phyloP scores from a whole-genome alignment of 768 basidiomycete species.

The Leccinum subtestaceum region DNA sequence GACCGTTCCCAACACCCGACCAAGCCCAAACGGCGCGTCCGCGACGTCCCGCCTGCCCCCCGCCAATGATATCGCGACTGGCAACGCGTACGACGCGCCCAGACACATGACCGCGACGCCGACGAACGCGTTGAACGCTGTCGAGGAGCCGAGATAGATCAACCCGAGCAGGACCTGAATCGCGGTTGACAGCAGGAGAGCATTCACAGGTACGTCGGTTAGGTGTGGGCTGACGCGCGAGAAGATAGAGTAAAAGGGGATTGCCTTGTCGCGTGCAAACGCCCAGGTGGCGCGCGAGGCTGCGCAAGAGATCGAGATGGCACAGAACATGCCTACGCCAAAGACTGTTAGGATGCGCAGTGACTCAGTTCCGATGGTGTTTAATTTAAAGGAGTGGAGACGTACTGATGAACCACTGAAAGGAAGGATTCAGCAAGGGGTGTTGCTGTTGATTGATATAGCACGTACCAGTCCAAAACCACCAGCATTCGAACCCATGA shows the following conservation, averaged over 20 bases:
- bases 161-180: slow-evolving; percentile 61
- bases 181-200: slow-evolving; percentile 54
- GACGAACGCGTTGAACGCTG: slow-evolving; percentile 67
- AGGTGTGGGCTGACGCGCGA: slow-evolving; percentile 40
- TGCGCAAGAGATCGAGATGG: slow-evolving; percentile 63
- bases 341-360: slow-evolving; percentile 38
- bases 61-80: slow-evolving; percentile 51
- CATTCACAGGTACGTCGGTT: slow-evolving; percentile 55
- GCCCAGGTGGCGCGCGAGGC: slow-evolving; percentile 71
- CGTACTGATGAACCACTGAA: slow-evolving; percentile 44
- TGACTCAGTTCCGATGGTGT: no score
- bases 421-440: neutral
- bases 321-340: slow-evolving; percentile 56
- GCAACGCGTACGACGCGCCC: slow-evolving; percentile 62
- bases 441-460: slow-evolving; percentile 3
- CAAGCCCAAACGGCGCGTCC: slow-evolving; percentile 52
- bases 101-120: slow-evolving; percentile 67
- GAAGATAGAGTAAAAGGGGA: slow-evolving; percentile 53
- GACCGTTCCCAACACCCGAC: slow-evolving; percentile 39
- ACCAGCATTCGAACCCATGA: slow-evolving; percentile 59
- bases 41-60: slow-evolving; percentile 42
- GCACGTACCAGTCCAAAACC: slow-evolving; percentile 57
- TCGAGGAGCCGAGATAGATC: slow-evolving; percentile 58
- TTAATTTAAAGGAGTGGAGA: neutral
- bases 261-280: slow-evolving; percentile 65